Evolutionary conservation across 306 rosid species (phyloP).

Genomic region (Alnus glutinosa): DNA sequence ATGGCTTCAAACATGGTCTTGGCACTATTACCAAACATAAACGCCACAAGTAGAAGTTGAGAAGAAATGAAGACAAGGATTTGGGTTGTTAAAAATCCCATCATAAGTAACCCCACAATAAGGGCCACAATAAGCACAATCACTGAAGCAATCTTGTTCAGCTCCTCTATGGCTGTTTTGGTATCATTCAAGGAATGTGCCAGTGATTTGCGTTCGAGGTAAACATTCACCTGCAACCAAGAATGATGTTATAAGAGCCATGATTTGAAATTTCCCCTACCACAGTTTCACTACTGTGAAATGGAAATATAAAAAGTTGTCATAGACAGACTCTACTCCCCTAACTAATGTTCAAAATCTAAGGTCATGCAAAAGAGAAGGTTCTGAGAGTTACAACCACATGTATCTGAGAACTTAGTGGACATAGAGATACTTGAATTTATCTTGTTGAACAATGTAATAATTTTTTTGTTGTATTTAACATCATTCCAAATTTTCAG

Average conservation of each 20-base stretch:
- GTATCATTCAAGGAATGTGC: constrained; percentile 76
- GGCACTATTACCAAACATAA: constrained; percentile 74
- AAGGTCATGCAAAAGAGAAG: background rate
- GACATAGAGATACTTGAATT: background rate
- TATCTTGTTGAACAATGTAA: background rate
- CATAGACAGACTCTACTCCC: background rate
- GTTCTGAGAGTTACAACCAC: background rate
- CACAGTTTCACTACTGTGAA: background rate
- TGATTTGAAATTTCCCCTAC: background rate
- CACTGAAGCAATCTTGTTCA: constrained; percentile 65
- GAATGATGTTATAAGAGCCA: constrained; percentile 18
- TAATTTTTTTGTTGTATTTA: background rate
- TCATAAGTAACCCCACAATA: constrained; percentile 64
- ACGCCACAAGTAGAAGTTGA: constrained; percentile 69
- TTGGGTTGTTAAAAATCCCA: constrained; percentile 77
- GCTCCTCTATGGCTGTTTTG: constrained; percentile 80
- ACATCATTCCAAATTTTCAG: background rate
- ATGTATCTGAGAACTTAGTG: background rate
- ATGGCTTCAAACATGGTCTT: constrained; percentile 84
- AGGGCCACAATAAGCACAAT: constrained; percentile 39
- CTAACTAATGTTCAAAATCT: background rate
- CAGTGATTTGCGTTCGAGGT: constrained; percentile 70
- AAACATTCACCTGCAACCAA: constrained; percentile 70
- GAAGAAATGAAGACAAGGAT: constrained; percentile 72
- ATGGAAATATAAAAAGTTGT: background rate